phyloP scores from a whole-genome alignment of 2,329 filamentous ascomycete genomes.

The Xylariaceae sp. region DNA sequence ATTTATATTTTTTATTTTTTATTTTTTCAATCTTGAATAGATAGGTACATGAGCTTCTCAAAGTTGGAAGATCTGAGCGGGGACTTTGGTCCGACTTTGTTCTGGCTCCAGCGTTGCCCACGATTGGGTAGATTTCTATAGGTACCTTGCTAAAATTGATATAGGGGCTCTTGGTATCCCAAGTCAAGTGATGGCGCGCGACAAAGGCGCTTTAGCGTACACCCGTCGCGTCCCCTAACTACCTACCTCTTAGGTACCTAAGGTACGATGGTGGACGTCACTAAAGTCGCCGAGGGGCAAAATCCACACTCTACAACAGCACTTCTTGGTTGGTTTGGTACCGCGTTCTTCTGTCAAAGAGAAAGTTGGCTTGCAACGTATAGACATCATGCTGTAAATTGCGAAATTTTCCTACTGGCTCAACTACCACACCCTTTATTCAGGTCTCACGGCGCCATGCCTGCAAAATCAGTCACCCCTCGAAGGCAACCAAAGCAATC shows the following conservation, averaged over 20 bases:
- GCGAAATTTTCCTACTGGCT: background rate
- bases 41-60: too few relatives aligned
- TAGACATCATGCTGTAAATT: background rate
- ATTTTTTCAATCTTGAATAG: background rate
- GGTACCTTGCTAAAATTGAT: background rate
- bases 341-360: background rate
- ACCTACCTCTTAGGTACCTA: background rate
- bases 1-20: background rate
- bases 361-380: background rate
- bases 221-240: conserved; percentile 33
- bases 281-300: conserved; percentile 37
- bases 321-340: too few relatives aligned
- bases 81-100: too few relatives aligned
- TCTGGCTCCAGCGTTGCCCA: too few relatives aligned
- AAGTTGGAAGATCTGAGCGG: background rate
- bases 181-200: conserved; percentile 40
- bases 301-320: conserved; percentile 1
- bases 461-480: conserved; percentile 34
- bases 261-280: conserved; percentile 23
- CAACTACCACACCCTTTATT: background rate
- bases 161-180: background rate
- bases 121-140: conserved; percentile 1
- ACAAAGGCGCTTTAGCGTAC: conserved; percentile 20
- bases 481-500: conserved; percentile 36
- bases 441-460: conserved; percentile 27